Base-by-base conservation (phyloP, 495 filamentous ascomycete genomes). In the Evernia prunastri region DNA sequence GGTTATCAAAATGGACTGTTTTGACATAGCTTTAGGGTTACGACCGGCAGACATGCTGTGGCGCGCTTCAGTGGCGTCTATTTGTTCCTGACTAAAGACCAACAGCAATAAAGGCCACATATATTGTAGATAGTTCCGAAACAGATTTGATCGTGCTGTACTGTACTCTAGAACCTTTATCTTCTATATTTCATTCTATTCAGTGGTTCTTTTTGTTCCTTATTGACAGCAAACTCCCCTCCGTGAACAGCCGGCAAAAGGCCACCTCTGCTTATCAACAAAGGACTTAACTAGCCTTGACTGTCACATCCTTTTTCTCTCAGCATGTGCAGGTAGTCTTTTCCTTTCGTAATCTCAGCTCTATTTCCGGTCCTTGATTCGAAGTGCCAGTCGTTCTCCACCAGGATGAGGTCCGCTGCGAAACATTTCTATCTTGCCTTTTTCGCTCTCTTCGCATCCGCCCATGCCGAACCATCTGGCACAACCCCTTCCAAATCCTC, bases 361-460 rank as follows among this genome's bases (percentile, higher is more conserved):
- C 51, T 33, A 3, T 20, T 8, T 3, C 8, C n/a, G 29, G 3
- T 15, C 4, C 12, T 15, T 33, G 29, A 54, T 54, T 11, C 3
- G 0, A 18, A 53, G 11, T 53, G 15, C 37, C 2, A 31, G 49
- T 27, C 13, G 17, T 49, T 3, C 12, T 37, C 29, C 56, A 36
- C 33, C 60, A 78, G 56, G 60, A 92, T 91, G 88, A 86, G 81
- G 69, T 79, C 87, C 61, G 83, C 86, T 51, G 80, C 83, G 59
- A 83, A 82, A 69, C 76, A 85, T 27, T 91, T 92, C 74, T 92
- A 87, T 75, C 77, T 92, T 68, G 88, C 89, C 58, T 76, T 91
- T 51, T 92, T 92, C 72, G 80, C 87, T 65, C 82, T 93, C 69
- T 84, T 86, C 73, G 78, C 78, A 36, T 75, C 86, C 20, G 74